Evolutionary conservation across 225 moss, liverwort and hornwort genomes (phyloP).

Genomic region (Straminergon stramineum): DNA sequence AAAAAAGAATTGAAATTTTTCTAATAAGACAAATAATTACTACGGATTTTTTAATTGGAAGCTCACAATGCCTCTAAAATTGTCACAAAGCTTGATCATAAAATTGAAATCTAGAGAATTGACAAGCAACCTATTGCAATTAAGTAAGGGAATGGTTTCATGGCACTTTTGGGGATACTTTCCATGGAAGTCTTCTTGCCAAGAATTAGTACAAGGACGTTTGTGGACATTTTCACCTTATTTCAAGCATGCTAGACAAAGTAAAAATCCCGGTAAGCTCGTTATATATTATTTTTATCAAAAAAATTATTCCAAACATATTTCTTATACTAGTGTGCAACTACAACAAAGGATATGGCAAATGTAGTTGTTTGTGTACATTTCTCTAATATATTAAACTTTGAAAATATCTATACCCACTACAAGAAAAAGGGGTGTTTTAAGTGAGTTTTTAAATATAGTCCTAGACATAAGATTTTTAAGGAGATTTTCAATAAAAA

Average conservation of each 20-base stretch:
- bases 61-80: background rate
- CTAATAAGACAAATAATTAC: background rate
- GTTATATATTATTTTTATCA: background rate
- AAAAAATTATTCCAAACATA: background rate
- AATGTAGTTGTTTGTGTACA: too few relatives aligned
- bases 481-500: too few relatives aligned
- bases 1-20: background rate
- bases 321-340: background rate
- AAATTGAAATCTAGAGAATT: background rate
- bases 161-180: too few relatives aligned
- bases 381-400: too few relatives aligned
- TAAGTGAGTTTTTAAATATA: too few relatives aligned
- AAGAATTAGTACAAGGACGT: fast-evolving
- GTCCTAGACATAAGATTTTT: too few relatives aligned
- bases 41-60: background rate
- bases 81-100: background rate
- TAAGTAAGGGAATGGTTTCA: too few relatives aligned
- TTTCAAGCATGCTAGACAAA: background rate
- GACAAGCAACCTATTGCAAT: too few relatives aligned
- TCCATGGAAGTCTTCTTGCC: background rate
- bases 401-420: fast-evolving
- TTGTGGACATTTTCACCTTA: background rate
- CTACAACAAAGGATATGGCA: too few relatives aligned
- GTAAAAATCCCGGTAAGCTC: fast-evolving
- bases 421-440: too few relatives aligned